Evolutionary conservation across 148 eudicot genomes (phyloP).

Genomic region (Silene uniflora): DNA sequence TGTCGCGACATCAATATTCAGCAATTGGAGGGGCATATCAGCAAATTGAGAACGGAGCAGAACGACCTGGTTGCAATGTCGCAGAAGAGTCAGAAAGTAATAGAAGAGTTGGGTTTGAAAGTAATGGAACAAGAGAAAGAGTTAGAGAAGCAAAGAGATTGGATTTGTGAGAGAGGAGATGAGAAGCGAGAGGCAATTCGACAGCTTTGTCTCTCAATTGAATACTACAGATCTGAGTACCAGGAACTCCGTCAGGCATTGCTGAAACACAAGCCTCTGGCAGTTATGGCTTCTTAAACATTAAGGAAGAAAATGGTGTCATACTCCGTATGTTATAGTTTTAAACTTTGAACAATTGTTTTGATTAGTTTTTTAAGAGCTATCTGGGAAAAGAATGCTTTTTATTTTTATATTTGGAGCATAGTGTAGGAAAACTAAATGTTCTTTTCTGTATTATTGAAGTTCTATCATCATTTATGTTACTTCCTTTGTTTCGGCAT

Average conservation of each 20-base stretch:
- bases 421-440: background rate
- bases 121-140: constrained; percentile 59
- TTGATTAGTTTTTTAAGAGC: background rate
- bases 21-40: constrained; percentile 36
- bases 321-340: too few species aligned
- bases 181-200: constrained; percentile 87
- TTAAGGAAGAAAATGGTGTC: constrained; percentile 6
- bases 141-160: constrained; percentile 39
- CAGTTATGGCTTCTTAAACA: constrained; percentile 35
- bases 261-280: constrained; percentile 36
- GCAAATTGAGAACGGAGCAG: constrained; percentile 27
- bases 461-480: background rate
- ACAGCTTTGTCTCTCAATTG: constrained; percentile 82
- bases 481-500: background rate
- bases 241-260: constrained; percentile 55
- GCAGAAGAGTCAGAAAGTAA: constrained; percentile 31
- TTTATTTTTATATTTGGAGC: background rate
- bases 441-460: background rate
- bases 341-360: background rate
- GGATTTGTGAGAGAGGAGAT: constrained; percentile 53
- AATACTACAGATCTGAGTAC: constrained; percentile 69
- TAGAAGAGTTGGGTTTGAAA: constrained; percentile 37
- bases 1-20: constrained; percentile 28
- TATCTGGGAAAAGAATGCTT: background rate
- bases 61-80: constrained; percentile 27